A percentile compares a stretch with the other conserved stretches of the same genome.
Conservation (phyloP, 805 yeast species). For the Yarrowia alimentaria region DNA sequence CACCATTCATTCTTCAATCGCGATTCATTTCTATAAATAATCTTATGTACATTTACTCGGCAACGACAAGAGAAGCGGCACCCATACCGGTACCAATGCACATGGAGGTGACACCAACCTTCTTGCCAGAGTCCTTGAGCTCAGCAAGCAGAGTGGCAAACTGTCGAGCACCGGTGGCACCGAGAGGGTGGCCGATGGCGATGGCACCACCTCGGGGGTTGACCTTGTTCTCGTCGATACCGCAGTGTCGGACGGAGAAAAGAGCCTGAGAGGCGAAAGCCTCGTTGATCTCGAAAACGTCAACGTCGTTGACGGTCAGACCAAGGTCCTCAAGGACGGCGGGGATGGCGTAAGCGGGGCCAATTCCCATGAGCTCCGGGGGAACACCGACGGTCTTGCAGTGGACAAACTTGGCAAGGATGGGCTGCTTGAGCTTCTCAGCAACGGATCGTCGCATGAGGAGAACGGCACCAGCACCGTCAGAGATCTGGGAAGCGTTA, state of each 20-base stretch:
- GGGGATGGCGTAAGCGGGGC: conserved; percentile 96
- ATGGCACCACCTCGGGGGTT: conserved; percentile 97
- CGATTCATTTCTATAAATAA: conserved; percentile 25
- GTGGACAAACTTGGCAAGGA: conserved; percentile 76
- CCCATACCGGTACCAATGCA: conserved; percentile 99
- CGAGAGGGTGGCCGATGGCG: conserved; percentile 92
- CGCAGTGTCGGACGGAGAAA: conserved; percentile 63
- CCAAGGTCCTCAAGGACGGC: conserved; percentile 63
- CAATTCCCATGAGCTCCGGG: conserved; percentile 96
- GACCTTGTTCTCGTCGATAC: conserved; percentile 67
- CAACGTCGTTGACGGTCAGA: conserved; percentile 61
- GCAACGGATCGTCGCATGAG: conserved; percentile 86
- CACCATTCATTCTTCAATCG: not conserved
- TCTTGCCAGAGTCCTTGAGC: conserved; percentile 64
- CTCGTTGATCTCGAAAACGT: conserved; percentile 86
- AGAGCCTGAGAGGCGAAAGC: conserved; percentile 96
- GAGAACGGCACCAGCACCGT: conserved; percentile 91
- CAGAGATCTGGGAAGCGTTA: conserved; percentile 92
- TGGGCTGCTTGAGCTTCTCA: conserved; percentile 63
- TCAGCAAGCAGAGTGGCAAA: conserved; percentile 83
- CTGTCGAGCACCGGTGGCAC: conserved; percentile 91
- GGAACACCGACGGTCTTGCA: conserved; percentile 89
- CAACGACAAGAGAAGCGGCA: conserved; percentile 83
- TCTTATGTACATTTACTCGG: conserved; percentile 51
- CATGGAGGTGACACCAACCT: conserved; percentile 88